Conservation (phyloP, 768 basidiomycete species). For the Rickenella mellea region DNA sequence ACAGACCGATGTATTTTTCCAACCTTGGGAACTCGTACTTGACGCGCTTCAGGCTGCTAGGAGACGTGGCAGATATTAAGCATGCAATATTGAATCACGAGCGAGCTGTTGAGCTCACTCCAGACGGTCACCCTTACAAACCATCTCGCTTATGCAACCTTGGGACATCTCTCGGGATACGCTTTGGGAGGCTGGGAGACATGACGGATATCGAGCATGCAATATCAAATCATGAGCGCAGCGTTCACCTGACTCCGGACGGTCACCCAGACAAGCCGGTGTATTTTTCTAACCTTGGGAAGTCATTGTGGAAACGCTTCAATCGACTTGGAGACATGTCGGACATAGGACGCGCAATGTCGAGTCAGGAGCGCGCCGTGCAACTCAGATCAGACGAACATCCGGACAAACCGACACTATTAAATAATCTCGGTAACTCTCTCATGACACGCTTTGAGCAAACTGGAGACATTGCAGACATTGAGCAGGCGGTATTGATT, state of each 20-base stretch:
- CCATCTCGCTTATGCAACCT: conserved; percentile 6
- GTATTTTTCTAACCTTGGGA: conserved; percentile 5
- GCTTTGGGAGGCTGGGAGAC: conserved; percentile 7
- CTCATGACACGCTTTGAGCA: conserved; percentile 5
- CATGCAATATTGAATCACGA: neutral
- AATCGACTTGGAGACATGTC: conserved; percentile 2
- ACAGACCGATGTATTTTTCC: neutral
- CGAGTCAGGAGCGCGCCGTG: conserved; percentile 2
- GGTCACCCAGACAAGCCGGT: conserved; percentile 5
- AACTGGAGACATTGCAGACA: conserved; percentile 1
- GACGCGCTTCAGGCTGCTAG: neutral
- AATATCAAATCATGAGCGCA: neutral
- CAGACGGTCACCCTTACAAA: conserved; percentile 7
- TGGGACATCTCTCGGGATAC: conserved; percentile 1
- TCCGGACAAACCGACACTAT: conserved; percentile 7
- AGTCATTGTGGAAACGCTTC: conserved; percentile 1
- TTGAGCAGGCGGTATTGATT: neutral
- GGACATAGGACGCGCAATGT: conserved; percentile 8
- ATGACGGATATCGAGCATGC: conserved; percentile 5
- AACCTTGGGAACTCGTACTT: neutral
- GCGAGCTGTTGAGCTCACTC: conserved; percentile 1
- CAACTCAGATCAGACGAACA: conserved; percentile 6
- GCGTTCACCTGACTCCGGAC: conserved; percentile 6
- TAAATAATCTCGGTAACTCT: conserved; percentile 5
- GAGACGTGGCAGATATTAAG: neutral